Conservation (phyloP, 495 filamentous ascomycete species). For the Aspergillus hancockii region DNA sequence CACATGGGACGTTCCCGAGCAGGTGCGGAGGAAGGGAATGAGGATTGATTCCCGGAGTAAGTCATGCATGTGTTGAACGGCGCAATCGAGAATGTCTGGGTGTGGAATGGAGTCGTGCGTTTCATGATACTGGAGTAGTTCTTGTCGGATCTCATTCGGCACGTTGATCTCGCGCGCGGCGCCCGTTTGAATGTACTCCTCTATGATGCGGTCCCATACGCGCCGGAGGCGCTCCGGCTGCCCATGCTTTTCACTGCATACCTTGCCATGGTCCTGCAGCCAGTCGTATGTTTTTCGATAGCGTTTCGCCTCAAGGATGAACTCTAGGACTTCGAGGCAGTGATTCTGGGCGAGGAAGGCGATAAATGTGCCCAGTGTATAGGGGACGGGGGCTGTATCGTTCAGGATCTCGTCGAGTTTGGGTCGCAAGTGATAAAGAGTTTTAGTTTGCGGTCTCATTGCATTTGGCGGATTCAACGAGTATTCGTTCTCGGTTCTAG, state of each 20-base stretch:
- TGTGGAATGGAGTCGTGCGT: conserved; percentile 57
- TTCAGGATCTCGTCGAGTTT: conserved; percentile 77
- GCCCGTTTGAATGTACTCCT: conserved; percentile 41
- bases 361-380: conserved; percentile 83
- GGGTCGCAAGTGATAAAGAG: conserved; percentile 44
- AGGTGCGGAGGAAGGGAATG: conserved; percentile 25
- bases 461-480: neutral
- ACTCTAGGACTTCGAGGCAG: conserved; percentile 86
- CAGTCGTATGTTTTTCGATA: conserved; percentile 67
- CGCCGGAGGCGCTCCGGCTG: conserved; percentile 61
- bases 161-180: conserved; percentile 74
- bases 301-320: conserved; percentile 81
- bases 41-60: conserved; percentile 83
- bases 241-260: conserved; percentile 4
- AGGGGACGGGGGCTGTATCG: conserved; percentile 76
- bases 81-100: conserved; percentile 69
- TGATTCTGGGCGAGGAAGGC: conserved; percentile 88
- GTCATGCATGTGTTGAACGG: conserved; percentile 74
- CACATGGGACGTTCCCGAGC: conserved; percentile 1
- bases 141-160: conserved; percentile 70
- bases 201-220: conserved; percentile 54
- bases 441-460: neutral
- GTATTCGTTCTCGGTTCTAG: neutral
- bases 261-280: conserved; percentile 37
- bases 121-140: conserved; percentile 61